Conservation (phyloP, 2,329 filamentous ascomycete genomes). For the Fusarium aywerte region DNA sequence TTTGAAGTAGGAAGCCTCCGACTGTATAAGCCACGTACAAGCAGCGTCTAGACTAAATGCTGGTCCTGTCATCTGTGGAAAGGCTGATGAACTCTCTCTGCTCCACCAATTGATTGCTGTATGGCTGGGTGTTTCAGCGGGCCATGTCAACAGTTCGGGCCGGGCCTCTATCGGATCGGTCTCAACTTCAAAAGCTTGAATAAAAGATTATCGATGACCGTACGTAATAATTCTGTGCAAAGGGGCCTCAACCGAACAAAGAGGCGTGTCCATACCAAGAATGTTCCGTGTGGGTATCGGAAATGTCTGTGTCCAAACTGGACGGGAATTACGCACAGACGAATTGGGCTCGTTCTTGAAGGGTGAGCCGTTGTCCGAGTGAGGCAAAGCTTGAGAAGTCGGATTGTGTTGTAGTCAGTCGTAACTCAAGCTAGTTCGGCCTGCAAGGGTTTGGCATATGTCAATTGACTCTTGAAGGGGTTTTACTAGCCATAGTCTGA, state of each 20-base stretch:
- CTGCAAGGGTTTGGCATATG: conserved; percentile 38
- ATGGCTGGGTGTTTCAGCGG: conserved; percentile 17
- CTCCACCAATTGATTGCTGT: conserved; percentile 7
- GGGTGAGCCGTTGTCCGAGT: conserved; percentile 37
- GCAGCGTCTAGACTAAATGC: conserved; percentile 5
- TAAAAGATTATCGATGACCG: conserved; percentile 10
- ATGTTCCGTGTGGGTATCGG: conserved; percentile 25
- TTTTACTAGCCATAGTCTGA: conserved; percentile 13
- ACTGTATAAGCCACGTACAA: background rate
- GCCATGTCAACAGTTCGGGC: conserved; percentile 39
- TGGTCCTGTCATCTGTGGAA: background rate
- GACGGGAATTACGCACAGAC: conserved; percentile 41
- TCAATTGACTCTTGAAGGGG: conserved; percentile 12
- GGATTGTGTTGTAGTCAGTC: conserved; percentile 18
- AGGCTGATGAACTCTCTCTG: background rate
- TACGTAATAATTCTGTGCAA: conserved; percentile 7
- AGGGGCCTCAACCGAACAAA: conserved; percentile 28
- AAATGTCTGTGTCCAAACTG: conserved; percentile 16
- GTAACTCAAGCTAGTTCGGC: conserved; percentile 28
- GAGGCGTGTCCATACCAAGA: conserved; percentile 25
- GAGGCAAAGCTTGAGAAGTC: conserved; percentile 35
- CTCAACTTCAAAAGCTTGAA: conserved; percentile 18
- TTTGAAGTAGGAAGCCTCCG: conserved; percentile 15
- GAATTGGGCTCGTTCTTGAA: conserved; percentile 38
- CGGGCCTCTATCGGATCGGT: conserved; percentile 41